Base-by-base conservation (phyloP, 2,329 filamentous ascomycete genomes). In the Geosmithia flava region DNA sequence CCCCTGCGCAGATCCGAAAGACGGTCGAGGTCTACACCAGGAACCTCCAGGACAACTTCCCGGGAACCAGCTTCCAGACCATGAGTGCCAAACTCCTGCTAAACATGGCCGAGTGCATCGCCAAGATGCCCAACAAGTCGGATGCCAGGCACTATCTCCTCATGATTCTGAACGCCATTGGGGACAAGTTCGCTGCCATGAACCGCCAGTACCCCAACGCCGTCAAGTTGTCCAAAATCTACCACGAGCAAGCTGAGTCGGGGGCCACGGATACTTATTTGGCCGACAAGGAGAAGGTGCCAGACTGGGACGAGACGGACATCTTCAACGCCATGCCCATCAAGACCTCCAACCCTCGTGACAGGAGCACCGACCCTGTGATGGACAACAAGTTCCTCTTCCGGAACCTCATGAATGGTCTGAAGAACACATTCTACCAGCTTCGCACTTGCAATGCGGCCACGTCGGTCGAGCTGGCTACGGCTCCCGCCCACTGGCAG, bases 71-170 rank as follows among this genome's bases (percentile, higher is more conserved):
- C 64, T 98, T 98, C 61, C 94, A 98, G 65, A 98, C 93, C 0
- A 99, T 99, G 93, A 97, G 93, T 57, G 94, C 93, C 0, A 98
- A 97, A 64, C 72, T 99, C 2, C 72, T 99, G 1, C 72, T 98
- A 13, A 99, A 98, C 62, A 94, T 99, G 88, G 93, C 91, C 0
- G 94, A 98, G 59, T 95, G 88, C 62, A 99, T 98, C 59, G 87
- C 90, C 1, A 95, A 91, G 63, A 77, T 98, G 56, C 84, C 85
- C 19, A 87, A 95, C 61, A 98, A 97, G 68, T 81, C 85, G 42
- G 91, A 98, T 62, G 93, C 93, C 20, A 83, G 94, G 6, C 90
- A 97, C 62, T 95, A 95, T 62, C 70, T 98, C 52, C 88, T 98
- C 59, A 93, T 95, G 81, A 97, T 99, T 43, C 70, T 99, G 49